These are phyloP conservation scores for Acorus calamus DNA, from an alignment of 106 monocot species.

Conservation along the genomic window DNA sequence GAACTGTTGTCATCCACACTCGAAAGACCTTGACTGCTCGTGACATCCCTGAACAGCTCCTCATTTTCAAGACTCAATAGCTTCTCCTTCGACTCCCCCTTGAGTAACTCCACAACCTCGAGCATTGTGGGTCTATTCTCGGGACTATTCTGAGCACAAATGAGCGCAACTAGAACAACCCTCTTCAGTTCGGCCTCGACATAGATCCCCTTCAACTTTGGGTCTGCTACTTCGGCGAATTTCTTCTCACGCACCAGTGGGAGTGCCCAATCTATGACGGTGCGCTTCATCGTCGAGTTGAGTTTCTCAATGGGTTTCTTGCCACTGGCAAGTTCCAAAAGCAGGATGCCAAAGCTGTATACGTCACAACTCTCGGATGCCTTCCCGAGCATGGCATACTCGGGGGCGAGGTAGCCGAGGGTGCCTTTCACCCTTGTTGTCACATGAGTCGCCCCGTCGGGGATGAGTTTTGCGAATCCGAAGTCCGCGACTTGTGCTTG, in stretches of 20 bases:
- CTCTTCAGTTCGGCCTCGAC: slow-evolving; percentile 26
- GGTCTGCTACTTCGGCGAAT: slow-evolving; percentile 38
- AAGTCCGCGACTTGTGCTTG: slow-evolving; percentile 49
- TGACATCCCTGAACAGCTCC: slow-evolving; percentile 17
- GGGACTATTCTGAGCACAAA: slow-evolving; percentile 27
- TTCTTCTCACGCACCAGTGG: slow-evolving; percentile 33
- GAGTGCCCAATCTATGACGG: slow-evolving; percentile 46
- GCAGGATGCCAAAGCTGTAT: slow-evolving; percentile 53
- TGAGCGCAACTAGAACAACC: slow-evolving; percentile 41
- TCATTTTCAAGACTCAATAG: slow-evolving; percentile 14
- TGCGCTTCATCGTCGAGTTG: slow-evolving; percentile 8
- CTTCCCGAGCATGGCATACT: slow-evolving; percentile 46
- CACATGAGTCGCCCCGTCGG: slow-evolving; percentile 50
- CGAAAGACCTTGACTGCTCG: too few relatives aligned
- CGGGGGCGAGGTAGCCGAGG: slow-evolving; percentile 53
- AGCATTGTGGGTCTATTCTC: slow-evolving; percentile 44
- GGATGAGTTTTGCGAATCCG: slow-evolving; percentile 58
- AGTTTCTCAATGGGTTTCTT: slow-evolving; percentile 40
- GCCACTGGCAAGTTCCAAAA: slow-evolving; percentile 49
- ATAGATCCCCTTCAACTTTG: slow-evolving; percentile 25
- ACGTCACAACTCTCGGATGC: slow-evolving; percentile 62
- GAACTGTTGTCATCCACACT: too few relatives aligned
- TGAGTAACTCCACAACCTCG: slow-evolving; percentile 26
- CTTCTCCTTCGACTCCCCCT: slow-evolving; percentile 20
- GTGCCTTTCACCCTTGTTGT: slow-evolving; percentile 48